Base-by-base conservation (phyloP, 176 grass and related monocot genomes). In the Aechmea fasciata region DNA sequence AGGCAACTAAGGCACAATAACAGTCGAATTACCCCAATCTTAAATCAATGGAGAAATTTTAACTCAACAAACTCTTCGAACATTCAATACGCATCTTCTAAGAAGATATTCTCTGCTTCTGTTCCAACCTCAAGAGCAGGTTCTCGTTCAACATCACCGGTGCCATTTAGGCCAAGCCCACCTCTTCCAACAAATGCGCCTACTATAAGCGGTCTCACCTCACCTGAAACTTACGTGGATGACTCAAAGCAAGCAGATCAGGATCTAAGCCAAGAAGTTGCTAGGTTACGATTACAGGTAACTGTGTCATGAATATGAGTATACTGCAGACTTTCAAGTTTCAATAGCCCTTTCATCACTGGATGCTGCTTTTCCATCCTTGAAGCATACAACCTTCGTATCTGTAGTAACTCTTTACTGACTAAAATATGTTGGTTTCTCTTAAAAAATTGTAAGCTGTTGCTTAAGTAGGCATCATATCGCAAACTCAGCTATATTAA, bases 281-380 rank as follows among this genome's bases (percentile, higher is more conserved):
- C 71, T 69, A 86, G 63, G 66, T 71, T 93, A 48, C 75, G 50
- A 51, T 83, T 73, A 28, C 80, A 81, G 83, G 90, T 88, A 85
- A 62, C 12, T 51, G 3, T 55, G 10, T 49, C 47, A 1, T 77
- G 57, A 68, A 11, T 25, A 20, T 23, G 50, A 59, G 54, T 14
- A 18, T 9, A 17, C 61, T 51, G 9, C 19, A 52, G n/a, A 25
- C 9, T 73, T 49, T 25, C 12, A 48, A 5, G 15, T 73, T 49
- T 25, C 12, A 48, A 5, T 28, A 71, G 33, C 5, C 33, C 33
- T 71, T 3, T n/a, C 17, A 63, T 57, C 15, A 49, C 33, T 7
- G 33, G 54, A 17, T 59, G 14, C 54, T 59, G 9, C 19, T 59
- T 59, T 59, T 59, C 14, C 10, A 18, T 22, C 55, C 20, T n/a